Base-by-base conservation (phyloP, 345 rosid species). In the Combretum micranthum region DNA sequence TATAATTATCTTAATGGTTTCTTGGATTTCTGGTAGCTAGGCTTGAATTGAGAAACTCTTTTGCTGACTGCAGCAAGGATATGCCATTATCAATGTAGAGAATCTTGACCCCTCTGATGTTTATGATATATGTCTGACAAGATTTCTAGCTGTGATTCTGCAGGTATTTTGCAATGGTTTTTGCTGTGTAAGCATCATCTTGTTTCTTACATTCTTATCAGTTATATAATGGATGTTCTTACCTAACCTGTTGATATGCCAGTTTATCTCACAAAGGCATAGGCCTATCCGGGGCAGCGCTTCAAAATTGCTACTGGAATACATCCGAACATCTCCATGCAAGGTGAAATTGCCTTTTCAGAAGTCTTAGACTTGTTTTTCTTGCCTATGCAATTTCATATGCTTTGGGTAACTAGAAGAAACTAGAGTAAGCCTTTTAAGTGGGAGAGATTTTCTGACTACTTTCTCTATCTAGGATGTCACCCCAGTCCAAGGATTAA, bases 261-360 rank as follows among this genome's bases (percentile, higher is more conserved):
- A 92, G 97, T 86, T 83, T 71, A 72, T 84, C 60, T 92, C 97
- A 61, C 98, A 92, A 79, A 73, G 88, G 70, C 90, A 88, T 37
- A 83, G 89, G 48, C 89, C 93, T 55, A 75, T 88, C 52, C 72
- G 97, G 59, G 97, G 96, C 44, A 74, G 74, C 72, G 71, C 96
- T 57, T 80, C 78, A 17, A 92, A 82, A 60, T 70, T 88, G 81
- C 66, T 92, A 70, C 44, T 88, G 78, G 72, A 72, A 56, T 88
- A 88, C 62, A 15, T 84, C 23, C 79, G 89, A 2, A 19, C 79
- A 60, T 67, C 60, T 63, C 96, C 95, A 2, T 86, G 94, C 82
- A 83, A 75, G 98, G 98, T 88, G 80, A 55, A 26, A 22, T 56
- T 64, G 15, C 49, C 63, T 59, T 7, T 0, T 43, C 2, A 32